Percentiles rank a stretch among this genome's conserved stretches.
phyloP scores from a whole-genome alignment of 257 asterid species.

The Voacanga thouarsii region DNA sequence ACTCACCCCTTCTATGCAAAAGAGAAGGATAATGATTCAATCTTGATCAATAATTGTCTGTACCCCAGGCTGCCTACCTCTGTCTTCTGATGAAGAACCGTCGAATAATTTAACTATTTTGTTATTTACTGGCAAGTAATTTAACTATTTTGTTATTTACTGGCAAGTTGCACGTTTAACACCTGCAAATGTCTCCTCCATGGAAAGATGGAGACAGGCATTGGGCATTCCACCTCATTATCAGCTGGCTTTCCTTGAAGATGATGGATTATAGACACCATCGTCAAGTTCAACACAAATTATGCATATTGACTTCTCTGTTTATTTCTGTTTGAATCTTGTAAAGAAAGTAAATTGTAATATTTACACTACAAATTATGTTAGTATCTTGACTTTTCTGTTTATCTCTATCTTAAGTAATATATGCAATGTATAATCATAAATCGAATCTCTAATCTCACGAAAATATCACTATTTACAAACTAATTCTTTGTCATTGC shows the following conservation, averaged over 20 bases:
- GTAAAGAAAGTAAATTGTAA: too few relatives aligned
- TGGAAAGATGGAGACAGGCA: neutral
- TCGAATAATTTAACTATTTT: too few relatives aligned
- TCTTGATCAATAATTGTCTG: neutral
- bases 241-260: slow-evolving; percentile 12
- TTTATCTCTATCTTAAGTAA: too few relatives aligned
- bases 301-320: neutral
- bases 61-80: neutral
- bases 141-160: neutral
- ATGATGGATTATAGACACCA: neutral
- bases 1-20: neutral
- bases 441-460: too few relatives aligned
- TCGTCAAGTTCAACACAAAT: neutral
- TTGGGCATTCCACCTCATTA: neutral
- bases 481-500: too few relatives aligned
- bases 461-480: too few relatives aligned
- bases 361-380: too few relatives aligned
- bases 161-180: neutral
- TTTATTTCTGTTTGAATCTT: too few relatives aligned
- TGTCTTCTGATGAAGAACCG: too few relatives aligned
- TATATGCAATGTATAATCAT: too few relatives aligned
- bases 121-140: too few relatives aligned
- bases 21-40: neutral
- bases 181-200: neutral
- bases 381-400: too few relatives aligned